A percentile compares a stretch with the other conserved stretches of the same genome.
Conservation (phyloP, 768 basidiomycete genomes). For the Terana coerulea region DNA sequence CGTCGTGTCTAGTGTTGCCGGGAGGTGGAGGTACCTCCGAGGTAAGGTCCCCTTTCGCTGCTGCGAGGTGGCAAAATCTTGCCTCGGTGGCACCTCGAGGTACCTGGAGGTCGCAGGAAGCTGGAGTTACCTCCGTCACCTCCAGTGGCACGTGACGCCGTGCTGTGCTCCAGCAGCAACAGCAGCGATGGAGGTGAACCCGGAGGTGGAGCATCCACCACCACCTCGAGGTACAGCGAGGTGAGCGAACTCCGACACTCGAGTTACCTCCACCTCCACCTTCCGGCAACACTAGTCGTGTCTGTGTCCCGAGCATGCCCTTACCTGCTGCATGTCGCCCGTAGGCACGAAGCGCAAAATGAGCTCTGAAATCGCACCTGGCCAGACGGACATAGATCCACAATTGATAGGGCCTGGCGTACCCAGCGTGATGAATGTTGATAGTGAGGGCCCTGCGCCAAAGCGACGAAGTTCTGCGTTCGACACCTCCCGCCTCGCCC, state of each 20-base stretch:
- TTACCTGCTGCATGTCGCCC: constrained; percentile 15
- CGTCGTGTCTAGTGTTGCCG: neutral
- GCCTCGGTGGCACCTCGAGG: neutral
- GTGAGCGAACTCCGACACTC: too few relatives aligned
- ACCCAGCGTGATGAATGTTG: constrained; percentile 54
- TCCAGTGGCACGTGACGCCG: too few relatives aligned
- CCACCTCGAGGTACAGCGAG: too few relatives aligned
- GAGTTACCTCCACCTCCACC: too few relatives aligned
- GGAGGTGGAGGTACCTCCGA: neutral
- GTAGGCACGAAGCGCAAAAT: constrained; percentile 83
- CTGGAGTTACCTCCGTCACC: too few relatives aligned
- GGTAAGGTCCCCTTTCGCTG: too few relatives aligned
- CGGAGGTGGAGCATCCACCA: too few relatives aligned
- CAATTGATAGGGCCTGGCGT: constrained; percentile 67
- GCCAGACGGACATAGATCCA: constrained; percentile 61
- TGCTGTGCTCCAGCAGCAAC: too few relatives aligned
- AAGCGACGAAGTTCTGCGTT: constrained; percentile 84
- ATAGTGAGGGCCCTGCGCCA: constrained; percentile 63
- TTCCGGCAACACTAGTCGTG: neutral
- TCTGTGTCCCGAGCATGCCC: constrained; percentile 12
- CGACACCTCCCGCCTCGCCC: constrained; percentile 72
- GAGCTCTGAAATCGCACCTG: constrained; percentile 63
- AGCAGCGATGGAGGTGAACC: too few relatives aligned
- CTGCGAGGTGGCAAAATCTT: too few relatives aligned
- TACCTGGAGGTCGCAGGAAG: too few relatives aligned